Percentiles rank a stretch among this genome's conserved stretches.
These are phyloP conservation scores for Erodium maritimum DNA, from an alignment of 345 rosid genomes.

Conservation along the genomic window DNA sequence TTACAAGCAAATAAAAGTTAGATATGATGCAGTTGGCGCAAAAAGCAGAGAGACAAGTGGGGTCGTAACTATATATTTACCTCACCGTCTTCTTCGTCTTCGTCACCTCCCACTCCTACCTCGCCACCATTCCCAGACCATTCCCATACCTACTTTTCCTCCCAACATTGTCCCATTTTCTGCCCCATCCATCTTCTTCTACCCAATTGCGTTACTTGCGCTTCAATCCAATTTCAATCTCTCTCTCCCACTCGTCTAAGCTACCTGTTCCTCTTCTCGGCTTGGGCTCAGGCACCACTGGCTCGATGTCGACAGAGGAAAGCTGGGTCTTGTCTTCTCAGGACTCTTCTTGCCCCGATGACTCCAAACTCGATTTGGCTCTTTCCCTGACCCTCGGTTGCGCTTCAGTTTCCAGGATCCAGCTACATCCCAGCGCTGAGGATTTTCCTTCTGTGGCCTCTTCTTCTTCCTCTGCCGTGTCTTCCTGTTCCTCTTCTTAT, in stretches of 20 bases:
- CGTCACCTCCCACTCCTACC: too few species aligned
- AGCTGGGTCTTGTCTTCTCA: background rate
- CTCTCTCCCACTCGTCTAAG: background rate
- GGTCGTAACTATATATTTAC: too few species aligned
- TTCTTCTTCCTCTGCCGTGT: constrained; percentile 6
- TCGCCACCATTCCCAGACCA: background rate
- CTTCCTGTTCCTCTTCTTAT: constrained; percentile 1
- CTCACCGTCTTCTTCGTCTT: too few species aligned
- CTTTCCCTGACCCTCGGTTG: background rate
- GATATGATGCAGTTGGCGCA: too few species aligned
- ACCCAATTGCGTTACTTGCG: too few species aligned
- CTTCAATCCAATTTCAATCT: background rate
- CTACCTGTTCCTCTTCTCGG: background rate
- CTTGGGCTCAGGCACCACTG: background rate
- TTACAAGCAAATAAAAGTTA: too few species aligned
- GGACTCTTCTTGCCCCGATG: background rate
- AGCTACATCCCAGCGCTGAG: constrained; percentile 31
- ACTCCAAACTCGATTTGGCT: background rate
- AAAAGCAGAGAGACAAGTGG: too few species aligned
- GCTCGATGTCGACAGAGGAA: background rate
- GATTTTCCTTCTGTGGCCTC: constrained; percentile 30
- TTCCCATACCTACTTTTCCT: background rate
- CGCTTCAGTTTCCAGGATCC: constrained; percentile 1
- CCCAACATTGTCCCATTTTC: background rate
- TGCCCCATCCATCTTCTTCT: background rate